Evolutionary conservation across 208 protist genomes (phyloP), one percentile per base, ranked within the genome.

Genomic region (Porcisia hertigi): DNA sequence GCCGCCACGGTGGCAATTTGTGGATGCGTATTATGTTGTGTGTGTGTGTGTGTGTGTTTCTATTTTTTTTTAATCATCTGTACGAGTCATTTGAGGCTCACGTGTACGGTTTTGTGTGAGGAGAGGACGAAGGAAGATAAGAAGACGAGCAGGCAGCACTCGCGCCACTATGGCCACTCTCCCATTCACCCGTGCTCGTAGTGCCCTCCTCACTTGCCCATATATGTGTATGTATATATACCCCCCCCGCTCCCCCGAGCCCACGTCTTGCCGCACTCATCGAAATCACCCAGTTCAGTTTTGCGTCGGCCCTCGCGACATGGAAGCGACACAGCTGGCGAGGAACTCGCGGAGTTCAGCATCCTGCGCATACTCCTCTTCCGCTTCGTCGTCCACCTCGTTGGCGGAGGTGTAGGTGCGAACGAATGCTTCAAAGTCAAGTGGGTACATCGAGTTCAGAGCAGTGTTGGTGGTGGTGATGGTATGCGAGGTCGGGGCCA

Each of bases 361-460:
- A 74, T 90, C 82, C 45, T 87, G 69, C 72, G 75, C 76, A 70
- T 86, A 77, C 16, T 71, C 60, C 11, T 80, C 76, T 39, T 79
- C 82, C 25, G 80, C 78, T 18, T 80, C 82, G 8, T 64, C 82
- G n/a, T 60, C 77, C 41, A 11, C 71, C 34, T 77, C 76, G 20
- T 45, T 73, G n/a, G 41, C 12, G 47, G 72, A 79, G 66, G 74
- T 63, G 62, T 66, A 78, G 52, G n/a, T 64, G 49, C 75, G 64
- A 54, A 82, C 81, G 64, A 93, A 90, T 5, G 77, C 90, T 1
- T 80, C 83, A 60, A 89, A 94, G 77, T 94, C 90, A 3, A 94
- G 80, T 36, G 88, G 88, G 66, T 89, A 92, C 54, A 86, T 66
- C n/a, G 79, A 69, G 16, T 79, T 75, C 30, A 90, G 67, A 18